These are phyloP conservation scores for Leucocoprinus sp. DNA, from an alignment of 768 basidiomycete genomes.

Conservation along the genomic window DNA sequence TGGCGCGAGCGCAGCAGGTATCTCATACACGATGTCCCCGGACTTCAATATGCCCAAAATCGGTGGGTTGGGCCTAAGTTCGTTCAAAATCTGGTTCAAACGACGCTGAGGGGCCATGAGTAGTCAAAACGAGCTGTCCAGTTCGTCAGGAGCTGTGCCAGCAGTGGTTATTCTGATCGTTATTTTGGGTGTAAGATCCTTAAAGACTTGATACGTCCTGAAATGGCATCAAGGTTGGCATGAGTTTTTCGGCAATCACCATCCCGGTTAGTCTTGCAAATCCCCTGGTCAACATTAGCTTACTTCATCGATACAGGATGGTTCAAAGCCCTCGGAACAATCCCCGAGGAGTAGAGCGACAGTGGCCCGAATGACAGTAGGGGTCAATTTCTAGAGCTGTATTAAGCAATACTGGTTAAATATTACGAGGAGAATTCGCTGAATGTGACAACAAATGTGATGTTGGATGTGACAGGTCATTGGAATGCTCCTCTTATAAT, in stretches of 20 bases:
- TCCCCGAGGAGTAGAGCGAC: no score
- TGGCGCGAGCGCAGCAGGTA: conserved; percentile 40
- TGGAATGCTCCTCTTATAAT: no score
- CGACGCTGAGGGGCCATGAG: conserved; percentile 36
- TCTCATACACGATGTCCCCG: conserved; percentile 47
- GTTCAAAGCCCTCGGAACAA: no score
- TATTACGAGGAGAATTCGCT: no score
- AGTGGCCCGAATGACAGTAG: no score
- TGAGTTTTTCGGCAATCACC: conserved; percentile 5
- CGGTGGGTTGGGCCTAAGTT: conserved; percentile 31
- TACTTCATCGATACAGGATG: no score
- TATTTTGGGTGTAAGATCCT: conserved; percentile 1
- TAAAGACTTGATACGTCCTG: conserved; percentile 1
- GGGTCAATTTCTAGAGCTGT: no score
- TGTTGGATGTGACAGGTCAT: no score
- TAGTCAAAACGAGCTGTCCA: conserved; percentile 3
- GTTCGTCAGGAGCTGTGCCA: no score
- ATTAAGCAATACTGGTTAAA: no score
- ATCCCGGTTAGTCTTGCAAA: conserved; percentile 8
- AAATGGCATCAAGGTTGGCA: conserved; percentile 7
- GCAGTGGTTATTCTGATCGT: not conserved
- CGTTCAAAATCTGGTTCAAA: conserved; percentile 38
- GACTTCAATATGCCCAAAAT: conserved; percentile 48
- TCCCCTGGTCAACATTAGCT: no score
- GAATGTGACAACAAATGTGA: no score